Conservation (phyloP, 305 asterid genomes). For the Fraxinus paxiana region DNA sequence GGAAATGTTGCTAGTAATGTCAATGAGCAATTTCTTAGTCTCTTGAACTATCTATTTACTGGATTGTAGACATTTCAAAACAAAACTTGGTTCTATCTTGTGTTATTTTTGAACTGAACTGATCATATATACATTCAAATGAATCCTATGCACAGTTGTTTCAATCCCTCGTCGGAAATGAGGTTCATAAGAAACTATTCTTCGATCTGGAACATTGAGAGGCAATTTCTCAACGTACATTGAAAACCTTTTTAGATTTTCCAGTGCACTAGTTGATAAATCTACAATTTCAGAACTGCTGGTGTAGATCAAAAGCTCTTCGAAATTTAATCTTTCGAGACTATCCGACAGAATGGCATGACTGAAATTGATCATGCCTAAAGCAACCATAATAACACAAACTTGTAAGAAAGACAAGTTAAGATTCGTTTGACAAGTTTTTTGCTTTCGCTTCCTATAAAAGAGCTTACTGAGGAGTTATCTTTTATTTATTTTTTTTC, state of each 20-base stretch:
- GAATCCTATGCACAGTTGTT: constrained; percentile 22
- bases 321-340: constrained; percentile 13
- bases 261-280: constrained; percentile 25
- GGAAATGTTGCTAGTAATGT: not conserved
- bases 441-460: too few species aligned
- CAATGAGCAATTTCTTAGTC: not conserved
- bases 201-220: constrained; percentile 23
- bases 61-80: not conserved
- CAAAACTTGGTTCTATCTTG: too few species aligned
- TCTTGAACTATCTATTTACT: not conserved
- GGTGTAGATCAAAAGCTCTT: constrained; percentile 41
- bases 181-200: constrained; percentile 29
- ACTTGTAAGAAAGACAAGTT: too few species aligned
- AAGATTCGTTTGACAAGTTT: too few species aligned
- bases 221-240: constrained; percentile 42
- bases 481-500: too few species aligned
- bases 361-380: too few species aligned
- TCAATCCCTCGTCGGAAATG: constrained; percentile 15
- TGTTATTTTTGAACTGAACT: constrained; percentile 8
- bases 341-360: too few species aligned
- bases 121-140: constrained; percentile 22
- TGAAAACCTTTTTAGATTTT: constrained; percentile 36
- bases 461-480: too few species aligned
- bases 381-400: too few species aligned
- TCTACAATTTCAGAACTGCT: constrained; percentile 31